phyloP scores from a whole-genome alignment of 345 rosid genomes.

The Sonneratia alba region DNA sequence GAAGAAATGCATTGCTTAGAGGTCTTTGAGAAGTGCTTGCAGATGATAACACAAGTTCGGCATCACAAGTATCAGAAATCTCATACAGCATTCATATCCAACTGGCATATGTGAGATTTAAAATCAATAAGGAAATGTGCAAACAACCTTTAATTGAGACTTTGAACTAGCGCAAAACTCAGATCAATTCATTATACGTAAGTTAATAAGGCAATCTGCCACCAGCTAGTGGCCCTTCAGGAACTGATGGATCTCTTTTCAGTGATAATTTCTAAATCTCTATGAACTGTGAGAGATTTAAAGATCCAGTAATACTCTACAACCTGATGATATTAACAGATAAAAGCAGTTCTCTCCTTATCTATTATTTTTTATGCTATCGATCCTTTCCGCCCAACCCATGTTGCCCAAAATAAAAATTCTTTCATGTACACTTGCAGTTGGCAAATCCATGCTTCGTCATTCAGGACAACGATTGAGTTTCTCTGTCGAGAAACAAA shows the following conservation, averaged over 20 bases:
- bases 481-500: neutral
- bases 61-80: neutral
- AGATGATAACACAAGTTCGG: neutral
- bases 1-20: neutral
- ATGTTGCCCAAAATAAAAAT: neutral
- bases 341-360: neutral
- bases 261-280: neutral
- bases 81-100: neutral
- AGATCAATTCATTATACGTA: neutral
- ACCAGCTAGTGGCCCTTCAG: neutral
- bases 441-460: neutral
- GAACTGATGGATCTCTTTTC: neutral
- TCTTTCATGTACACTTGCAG: neutral
- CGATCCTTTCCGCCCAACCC: neutral
- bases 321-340: neutral
- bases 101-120: neutral
- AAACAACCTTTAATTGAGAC: neutral
- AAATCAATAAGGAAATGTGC: neutral
- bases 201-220: neutral
- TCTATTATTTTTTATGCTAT: neutral
- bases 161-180: neutral
- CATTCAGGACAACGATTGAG: neutral
- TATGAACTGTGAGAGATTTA: neutral
- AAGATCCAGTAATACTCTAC: neutral
- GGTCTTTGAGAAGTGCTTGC: neutral